Base-by-base conservation (phyloP, 768 basidiomycete genomes). In the Tylopilus cervinicoccineus region DNA sequence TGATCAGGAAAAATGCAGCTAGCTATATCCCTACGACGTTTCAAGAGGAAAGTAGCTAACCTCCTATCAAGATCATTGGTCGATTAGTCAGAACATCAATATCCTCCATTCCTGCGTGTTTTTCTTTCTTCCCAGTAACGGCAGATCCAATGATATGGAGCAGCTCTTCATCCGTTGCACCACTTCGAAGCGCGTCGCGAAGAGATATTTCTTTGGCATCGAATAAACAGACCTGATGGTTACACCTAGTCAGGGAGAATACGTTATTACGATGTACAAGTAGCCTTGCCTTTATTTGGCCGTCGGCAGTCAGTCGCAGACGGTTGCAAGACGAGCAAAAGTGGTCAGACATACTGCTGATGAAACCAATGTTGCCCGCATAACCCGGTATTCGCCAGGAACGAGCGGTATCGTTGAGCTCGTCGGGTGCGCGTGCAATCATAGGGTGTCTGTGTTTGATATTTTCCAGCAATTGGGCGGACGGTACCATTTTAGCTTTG, bases 341-440 rank as follows among this genome's bases (percentile, higher is more conserved):
- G 67, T 93, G 91, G 66, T 94, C 90, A 16, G 89, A 93, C 91
- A 92, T 92, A 72, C 86, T 90, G 61, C 83, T 89, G 61, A 94
- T 94, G 68, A 93, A 91, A n/a, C 84, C 91, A 64, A 84, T 77
- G 61, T 73, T 79, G 20, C 90, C 91, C 50, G 52, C 55, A 61
- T 83, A 79, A 6, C 84, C 85, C 0, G 85, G 86, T 44, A 93
- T 79, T 53, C 74, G 69, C 78, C 86, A 92, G 20, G 81, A 83
- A 41, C 87, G 80, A 17, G 88, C 86, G n/a, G 89, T 93, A 57
- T 90, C 87, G 58, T 86, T 86, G 37, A 76, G 63, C 45, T 84
- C 79, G 55, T 87, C 84, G n/a, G 77, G 62, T 14, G 77, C 76
- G 32, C 86, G 82, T 17, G 61, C 60, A n/a, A 85, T 65, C 10